phyloP scores from a whole-genome alignment of 805 yeast genomes.

The Cyberlindnera maclurae region DNA sequence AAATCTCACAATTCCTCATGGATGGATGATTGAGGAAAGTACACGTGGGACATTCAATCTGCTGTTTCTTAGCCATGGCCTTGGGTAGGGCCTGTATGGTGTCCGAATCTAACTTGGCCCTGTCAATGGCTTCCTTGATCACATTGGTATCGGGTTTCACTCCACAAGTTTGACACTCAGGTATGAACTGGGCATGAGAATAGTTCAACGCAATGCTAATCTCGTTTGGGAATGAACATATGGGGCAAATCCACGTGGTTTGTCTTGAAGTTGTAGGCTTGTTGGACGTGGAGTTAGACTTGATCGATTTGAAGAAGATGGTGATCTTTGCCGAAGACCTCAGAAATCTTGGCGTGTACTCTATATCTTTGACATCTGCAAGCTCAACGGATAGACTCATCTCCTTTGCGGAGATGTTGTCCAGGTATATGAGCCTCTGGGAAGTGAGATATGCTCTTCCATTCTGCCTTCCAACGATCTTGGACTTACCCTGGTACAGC shows the following conservation, averaged over 20 bases:
- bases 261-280: conserved; percentile 3
- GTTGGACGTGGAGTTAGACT: conserved; percentile 1
- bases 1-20: conserved; percentile 74
- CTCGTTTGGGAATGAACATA: conserved; percentile 68
- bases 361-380: conserved; percentile 32
- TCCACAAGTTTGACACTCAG: conserved; percentile 59
- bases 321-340: conserved; percentile 76
- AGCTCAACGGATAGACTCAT: conserved; percentile 44
- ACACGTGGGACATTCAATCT: conserved; percentile 44
- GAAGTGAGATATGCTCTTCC: conserved; percentile 80
- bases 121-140: conserved; percentile 27
- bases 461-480: conserved; percentile 54
- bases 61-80: not conserved
- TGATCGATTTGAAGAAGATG: conserved; percentile 26
- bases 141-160: conserved; percentile 35
- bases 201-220: conserved; percentile 27
- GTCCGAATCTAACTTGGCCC: not conserved
- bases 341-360: conserved; percentile 49
- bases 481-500: conserved; percentile 68
- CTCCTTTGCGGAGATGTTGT: conserved; percentile 34
- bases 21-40: conserved; percentile 83
- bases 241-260: conserved; percentile 76
- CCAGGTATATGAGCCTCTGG: conserved; percentile 66
- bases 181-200: conserved; percentile 25
- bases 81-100: not conserved